These are phyloP conservation scores for Telfairia occidentalis DNA, from an alignment of 331 rosid species.

Conservation along the genomic window DNA sequence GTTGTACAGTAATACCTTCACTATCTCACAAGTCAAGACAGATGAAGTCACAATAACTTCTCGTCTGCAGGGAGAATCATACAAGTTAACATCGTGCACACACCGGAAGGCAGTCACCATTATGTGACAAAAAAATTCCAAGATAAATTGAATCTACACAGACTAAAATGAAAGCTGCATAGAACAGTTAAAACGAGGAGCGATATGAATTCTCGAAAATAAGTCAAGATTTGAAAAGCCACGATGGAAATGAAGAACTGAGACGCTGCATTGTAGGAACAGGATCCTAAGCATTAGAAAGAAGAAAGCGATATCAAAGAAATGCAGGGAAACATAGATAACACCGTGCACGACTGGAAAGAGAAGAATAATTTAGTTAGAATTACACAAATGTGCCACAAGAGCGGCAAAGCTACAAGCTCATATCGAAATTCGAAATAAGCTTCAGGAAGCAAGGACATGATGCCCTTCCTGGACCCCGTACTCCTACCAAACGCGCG, in stretches of 20 bases:
- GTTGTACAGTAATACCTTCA: constrained; percentile 40
- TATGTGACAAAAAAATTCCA: background rate
- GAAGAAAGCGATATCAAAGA: background rate
- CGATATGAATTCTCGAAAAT: background rate
- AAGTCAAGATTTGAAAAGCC: background rate
- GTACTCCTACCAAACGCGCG: background rate
- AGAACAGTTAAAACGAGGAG: background rate
- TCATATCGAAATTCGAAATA: background rate
- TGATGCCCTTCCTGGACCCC: background rate
- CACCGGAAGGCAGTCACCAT: background rate
- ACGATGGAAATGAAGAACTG: background rate
- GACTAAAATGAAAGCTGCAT: background rate
- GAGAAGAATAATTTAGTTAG: background rate
- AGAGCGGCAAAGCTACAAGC: background rate
- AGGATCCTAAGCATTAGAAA: background rate
- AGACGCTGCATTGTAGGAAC: background rate
- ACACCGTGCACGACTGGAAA: background rate
- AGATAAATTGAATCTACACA: background rate
- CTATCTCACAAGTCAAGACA: constrained; percentile 73
- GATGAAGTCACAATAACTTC: constrained; percentile 92
- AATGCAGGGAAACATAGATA: background rate
- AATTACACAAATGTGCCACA: background rate
- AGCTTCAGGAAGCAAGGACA: background rate
- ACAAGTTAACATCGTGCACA: constrained; percentile 15
- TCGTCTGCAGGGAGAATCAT: constrained; percentile 30